Evolutionary conservation across 441 rosid species (phyloP), one percentile per base, ranked within the genome.

Genomic region (Pelargonium myrrhifolium): DNA sequence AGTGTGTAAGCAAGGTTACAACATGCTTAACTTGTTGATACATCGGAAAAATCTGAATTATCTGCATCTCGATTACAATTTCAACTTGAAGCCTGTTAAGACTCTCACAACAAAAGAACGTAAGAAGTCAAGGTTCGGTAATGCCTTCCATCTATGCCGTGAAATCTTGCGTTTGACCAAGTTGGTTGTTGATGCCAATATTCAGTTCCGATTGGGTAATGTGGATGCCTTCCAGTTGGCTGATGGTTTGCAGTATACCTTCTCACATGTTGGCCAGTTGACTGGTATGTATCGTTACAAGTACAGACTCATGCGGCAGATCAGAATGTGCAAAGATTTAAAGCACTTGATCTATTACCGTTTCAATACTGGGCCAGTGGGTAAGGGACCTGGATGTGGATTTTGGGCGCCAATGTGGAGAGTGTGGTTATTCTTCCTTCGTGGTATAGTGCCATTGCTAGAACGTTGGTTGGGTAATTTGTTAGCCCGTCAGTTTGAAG

Each of bases 341-440:
- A 93, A 93, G 78, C 98, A 93, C 78, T 80, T 93, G 77, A 91
- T 86, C 75, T 93, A 93, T 72, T 93, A 93, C 77, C 93, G 99
- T 31, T 93, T 93, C 78, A 93, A 93, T 74, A 93, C 98, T 39
- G 98, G 97, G 1, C 98, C 97, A 4, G 98, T 93, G 62, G 97
- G 97, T 62, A 93, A 93, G 67, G 97, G 98, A 49, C 98, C 97
- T 73, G 97, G 98, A 26, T 93, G 98, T 84, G 99, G 99, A 15
- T 81, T 93, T 65, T 93, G 99, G 99, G 97, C 99, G 11, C 93
- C 99, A 17, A 89, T 93, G 99, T 93, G 96, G 98, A 83, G 98
- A 75, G 98, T 93, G 4, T 93, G 98, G 98, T 68, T 93, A 78
- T 93, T 93, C 73, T 93, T 93, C 84, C 86, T 93, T 31, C 87